Evolutionary conservation across 2,329 filamentous ascomycete genomes (phyloP).

Genomic region (Paraconiothyrium sp.): DNA sequence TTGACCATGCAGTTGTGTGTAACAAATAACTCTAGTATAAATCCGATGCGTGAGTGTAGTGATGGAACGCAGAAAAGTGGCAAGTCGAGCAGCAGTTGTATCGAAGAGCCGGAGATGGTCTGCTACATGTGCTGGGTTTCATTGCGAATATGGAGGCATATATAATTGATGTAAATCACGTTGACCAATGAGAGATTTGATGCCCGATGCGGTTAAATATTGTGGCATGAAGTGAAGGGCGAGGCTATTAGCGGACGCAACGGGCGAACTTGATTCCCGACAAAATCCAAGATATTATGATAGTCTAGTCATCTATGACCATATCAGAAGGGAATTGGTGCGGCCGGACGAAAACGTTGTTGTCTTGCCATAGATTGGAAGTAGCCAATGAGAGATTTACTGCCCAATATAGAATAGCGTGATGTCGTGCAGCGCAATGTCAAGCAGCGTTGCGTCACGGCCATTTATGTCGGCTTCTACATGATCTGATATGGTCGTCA

Average conservation of each 20-base stretch:
- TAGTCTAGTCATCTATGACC: not conserved
- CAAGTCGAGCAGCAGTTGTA: no score
- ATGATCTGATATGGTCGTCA: no score
- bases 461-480: no score
- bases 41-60: no score
- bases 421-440: not conserved
- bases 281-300: not conserved
- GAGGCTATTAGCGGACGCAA: not conserved
- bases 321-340: not conserved
- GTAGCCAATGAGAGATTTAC: conserved; percentile 8
- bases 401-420: not conserved
- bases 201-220: not conserved
- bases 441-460: no score
- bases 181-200: conserved; percentile 2
- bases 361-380: not conserved
- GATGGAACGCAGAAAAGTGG: no score
- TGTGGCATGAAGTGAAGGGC: not conserved
- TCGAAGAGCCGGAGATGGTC: no score
- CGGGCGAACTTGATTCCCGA: not conserved
- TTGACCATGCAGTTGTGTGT: not conserved
- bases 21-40: not conserved
- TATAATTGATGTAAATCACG: not conserved
- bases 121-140: no score
- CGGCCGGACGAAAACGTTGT: not conserved
- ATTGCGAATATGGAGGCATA: not conserved